Conservation (phyloP, 1,139 yeast genomes). For the Magnusiomyces clavatus region DNA sequence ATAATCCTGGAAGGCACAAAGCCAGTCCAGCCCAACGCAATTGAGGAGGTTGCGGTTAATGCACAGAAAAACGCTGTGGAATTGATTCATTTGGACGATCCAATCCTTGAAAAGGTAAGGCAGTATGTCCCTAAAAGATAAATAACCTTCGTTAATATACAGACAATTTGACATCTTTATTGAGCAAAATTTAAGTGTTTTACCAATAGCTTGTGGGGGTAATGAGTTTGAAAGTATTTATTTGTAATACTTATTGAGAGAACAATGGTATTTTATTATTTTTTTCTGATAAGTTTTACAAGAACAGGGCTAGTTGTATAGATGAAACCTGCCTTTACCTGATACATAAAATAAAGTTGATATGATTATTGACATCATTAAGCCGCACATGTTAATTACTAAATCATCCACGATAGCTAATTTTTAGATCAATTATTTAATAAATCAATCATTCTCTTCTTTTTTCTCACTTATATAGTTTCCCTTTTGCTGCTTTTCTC, state of each 20-base stretch:
- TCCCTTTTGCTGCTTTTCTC: not conserved
- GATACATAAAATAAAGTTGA: not conserved
- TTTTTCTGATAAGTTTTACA: no score
- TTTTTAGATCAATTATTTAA: not conserved
- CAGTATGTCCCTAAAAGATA: not conserved
- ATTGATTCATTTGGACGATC: constrained; percentile 3
- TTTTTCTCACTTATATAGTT: not conserved
- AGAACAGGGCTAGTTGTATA: no score
- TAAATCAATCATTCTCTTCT: not conserved
- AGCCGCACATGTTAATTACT: not conserved
- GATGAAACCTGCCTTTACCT: no score
- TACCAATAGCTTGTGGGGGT: no score
- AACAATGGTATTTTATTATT: no score
- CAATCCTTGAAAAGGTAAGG: not conserved
- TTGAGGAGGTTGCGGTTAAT: constrained; percentile 6
- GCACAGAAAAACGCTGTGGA: constrained; percentile 9
- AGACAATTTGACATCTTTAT: no score
- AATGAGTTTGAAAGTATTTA: no score
- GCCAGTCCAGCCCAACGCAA: constrained; percentile 38
- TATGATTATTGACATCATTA: not conserved
- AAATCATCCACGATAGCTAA: not conserved
- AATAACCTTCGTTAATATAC: not conserved
- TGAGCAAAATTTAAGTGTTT: no score
- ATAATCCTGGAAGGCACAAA: constrained; percentile 50
- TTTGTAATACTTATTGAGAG: no score